A percentile compares a stretch with the other conserved stretches of the same genome.
Evolutionary conservation across 805 yeast genomes (phyloP).

Genomic region (Metschnikowia continentalis): DNA sequence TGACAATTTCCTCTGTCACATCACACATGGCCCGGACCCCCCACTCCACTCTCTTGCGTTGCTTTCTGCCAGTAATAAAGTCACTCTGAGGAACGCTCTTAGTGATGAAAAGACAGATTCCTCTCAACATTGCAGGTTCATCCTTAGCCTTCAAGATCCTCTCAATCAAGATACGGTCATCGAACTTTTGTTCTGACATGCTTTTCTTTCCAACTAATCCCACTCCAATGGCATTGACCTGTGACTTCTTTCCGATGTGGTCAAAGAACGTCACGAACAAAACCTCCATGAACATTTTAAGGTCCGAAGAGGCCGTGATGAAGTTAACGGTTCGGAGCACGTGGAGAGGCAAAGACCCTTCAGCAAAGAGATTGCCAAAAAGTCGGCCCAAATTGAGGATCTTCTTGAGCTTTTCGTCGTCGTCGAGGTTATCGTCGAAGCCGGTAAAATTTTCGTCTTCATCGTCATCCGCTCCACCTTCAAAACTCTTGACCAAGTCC

Average conservation of each 20-base stretch:
- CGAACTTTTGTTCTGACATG: conserved; percentile 36
- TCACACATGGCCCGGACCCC: conserved; percentile 55
- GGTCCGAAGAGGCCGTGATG: conserved; percentile 60
- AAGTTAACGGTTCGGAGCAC: conserved; percentile 71
- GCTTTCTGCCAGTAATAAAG: conserved; percentile 50
- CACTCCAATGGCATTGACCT: conserved; percentile 41
- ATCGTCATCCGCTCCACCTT: conserved; percentile 39
- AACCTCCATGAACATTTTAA: conserved; percentile 68
- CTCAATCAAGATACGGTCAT: conserved; percentile 48
- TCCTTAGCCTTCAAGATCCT: conserved; percentile 53
- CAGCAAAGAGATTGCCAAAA: conserved; percentile 71
- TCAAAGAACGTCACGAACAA: conserved; percentile 66
- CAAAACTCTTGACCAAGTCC: conserved; percentile 77
- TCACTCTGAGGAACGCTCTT: conserved; percentile 44
- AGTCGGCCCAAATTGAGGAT: conserved; percentile 74
- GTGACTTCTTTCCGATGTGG: conserved; percentile 59
- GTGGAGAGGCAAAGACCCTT: conserved; percentile 70
- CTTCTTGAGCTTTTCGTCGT: conserved; percentile 53
- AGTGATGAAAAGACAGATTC: conserved; percentile 59
- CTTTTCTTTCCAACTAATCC: conserved; percentile 31
- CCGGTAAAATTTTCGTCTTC: conserved; percentile 39
- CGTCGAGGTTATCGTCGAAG: conserved; percentile 38
- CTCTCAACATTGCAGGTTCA: conserved; percentile 55
- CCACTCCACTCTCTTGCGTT: conserved; percentile 60
- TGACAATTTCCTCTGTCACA: conserved; percentile 43